A percentile compares a stretch with the other conserved stretches of the same genome.
Conservation (phyloP, 352 stramenopile genomes). For the Discostella stelligera region DNA sequence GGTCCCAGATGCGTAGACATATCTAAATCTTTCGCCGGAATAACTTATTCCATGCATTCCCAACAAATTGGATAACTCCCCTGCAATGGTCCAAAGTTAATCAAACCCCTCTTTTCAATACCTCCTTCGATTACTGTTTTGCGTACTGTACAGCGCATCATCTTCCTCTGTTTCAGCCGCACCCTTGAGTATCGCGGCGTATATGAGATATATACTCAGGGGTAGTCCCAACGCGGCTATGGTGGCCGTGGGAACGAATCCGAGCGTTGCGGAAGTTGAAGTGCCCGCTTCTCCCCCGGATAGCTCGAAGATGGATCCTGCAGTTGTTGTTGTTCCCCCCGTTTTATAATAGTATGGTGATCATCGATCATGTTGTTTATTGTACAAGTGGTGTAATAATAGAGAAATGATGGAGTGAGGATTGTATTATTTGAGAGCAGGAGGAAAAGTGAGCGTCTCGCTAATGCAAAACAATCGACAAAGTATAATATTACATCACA, state of each 20-base stretch:
- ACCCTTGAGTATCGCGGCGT: constrained; percentile 73
- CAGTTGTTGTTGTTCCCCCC: background rate
- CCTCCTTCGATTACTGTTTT: constrained; percentile 5
- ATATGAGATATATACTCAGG: constrained; percentile 67
- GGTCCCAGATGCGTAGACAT: too few relatives aligned
- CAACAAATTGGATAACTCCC: constrained; percentile 24
- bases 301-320: constrained; percentile 75
- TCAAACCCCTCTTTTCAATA: background rate
- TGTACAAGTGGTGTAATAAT: constrained; percentile 3
- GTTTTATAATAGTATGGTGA: too few relatives aligned
- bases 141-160: constrained; percentile 49
- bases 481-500: too few relatives aligned
- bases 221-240: constrained; percentile 61
- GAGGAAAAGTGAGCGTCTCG: too few relatives aligned
- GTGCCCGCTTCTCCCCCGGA: constrained; percentile 9
- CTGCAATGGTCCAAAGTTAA: too few relatives aligned
- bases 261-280: constrained; percentile 30
- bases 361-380: background rate
- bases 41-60: constrained; percentile 43
- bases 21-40: constrained; percentile 27
- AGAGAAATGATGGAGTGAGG: background rate
- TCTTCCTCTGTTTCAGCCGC: constrained; percentile 74
- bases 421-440: too few relatives aligned
- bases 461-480: too few relatives aligned
- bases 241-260: constrained; percentile 48